These are phyloP conservation scores for Paramecium caudatum DNA, from an alignment of 73 alveolate species.

Conservation along the genomic window DNA sequence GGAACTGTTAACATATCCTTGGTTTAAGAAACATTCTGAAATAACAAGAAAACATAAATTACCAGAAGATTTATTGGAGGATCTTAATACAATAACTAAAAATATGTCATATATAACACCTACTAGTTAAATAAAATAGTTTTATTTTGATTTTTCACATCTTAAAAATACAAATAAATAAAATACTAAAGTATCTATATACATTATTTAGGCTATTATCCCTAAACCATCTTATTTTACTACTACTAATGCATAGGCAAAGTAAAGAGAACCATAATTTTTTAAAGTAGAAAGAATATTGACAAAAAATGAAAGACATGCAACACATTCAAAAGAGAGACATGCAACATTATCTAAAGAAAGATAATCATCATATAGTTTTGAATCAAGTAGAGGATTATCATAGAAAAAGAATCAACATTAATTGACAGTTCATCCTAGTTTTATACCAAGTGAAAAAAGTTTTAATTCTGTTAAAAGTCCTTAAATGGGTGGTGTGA, in stretches of 20 bases:
- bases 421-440: conserved; percentile 58
- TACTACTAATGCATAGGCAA: conserved; percentile 52
- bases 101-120: conserved; percentile 59
- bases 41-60: neutral
- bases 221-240: conserved; percentile 52
- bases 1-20: conserved; percentile 62
- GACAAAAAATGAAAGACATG: conserved; percentile 17
- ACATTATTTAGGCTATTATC: conserved; percentile 10
- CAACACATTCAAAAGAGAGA: conserved; percentile 58
- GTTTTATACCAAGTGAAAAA: conserved; percentile 60
- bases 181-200: neutral
- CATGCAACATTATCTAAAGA: conserved; percentile 46
- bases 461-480: conserved; percentile 56
- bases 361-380: conserved; percentile 63
- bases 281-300: conserved; percentile 43
- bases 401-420: conserved; percentile 57
- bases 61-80: conserved; percentile 57
- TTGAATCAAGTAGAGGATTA: conserved; percentile 65
- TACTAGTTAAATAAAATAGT: conserved; percentile 34
- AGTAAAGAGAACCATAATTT: conserved; percentile 46
- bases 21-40: conserved; percentile 55
- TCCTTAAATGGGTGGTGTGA: conserved; percentile 48
- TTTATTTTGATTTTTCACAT: conserved; percentile 45
- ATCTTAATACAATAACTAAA: conserved; percentile 47
- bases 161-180: conserved; percentile 1